Evolutionary conservation across 106 monocot genomes (phyloP).

Genomic region (Phalaenopsis aphrodite): DNA sequence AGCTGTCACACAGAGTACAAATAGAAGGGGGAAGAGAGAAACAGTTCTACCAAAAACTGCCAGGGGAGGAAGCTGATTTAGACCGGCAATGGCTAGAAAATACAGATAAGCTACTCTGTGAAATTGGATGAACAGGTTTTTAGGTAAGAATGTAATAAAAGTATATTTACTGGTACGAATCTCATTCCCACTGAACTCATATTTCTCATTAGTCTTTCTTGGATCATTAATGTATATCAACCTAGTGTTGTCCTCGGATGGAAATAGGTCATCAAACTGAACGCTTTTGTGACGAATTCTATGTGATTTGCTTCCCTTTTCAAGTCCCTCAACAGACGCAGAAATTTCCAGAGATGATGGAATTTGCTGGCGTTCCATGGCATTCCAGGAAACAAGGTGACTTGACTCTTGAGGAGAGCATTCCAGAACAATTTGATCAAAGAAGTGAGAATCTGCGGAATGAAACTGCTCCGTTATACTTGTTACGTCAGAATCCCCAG

Average conservation of each 20-base stretch:
- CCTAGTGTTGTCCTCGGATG: slow-evolving; percentile 47
- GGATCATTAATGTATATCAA: slow-evolving; percentile 87
- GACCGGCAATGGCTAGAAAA: slow-evolving; percentile 90
- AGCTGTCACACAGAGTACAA: slow-evolving; percentile 95
- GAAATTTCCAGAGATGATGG: slow-evolving; percentile 46
- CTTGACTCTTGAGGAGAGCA: slow-evolving; percentile 32
- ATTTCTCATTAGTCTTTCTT: slow-evolving; percentile 76
- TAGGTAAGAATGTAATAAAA: slow-evolving; percentile 85
- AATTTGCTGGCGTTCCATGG: slow-evolving; percentile 65
- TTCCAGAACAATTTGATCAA: slow-evolving; percentile 38
- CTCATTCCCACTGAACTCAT: slow-evolving; percentile 94
- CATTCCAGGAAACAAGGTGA: slow-evolving; percentile 28
- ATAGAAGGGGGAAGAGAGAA: slow-evolving; percentile 92
- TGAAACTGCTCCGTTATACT: slow-evolving; percentile 12
- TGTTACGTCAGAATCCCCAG: slow-evolving; percentile 10
- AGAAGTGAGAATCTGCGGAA: slow-evolving; percentile 26
- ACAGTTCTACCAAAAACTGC: slow-evolving; percentile 98
- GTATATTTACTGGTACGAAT: slow-evolving; percentile 97
- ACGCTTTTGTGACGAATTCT: slow-evolving; percentile 44
- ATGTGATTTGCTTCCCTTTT: slow-evolving; percentile 45
- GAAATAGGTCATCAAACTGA: slow-evolving; percentile 62
- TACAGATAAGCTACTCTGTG: slow-evolving; percentile 90
- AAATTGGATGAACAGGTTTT: slow-evolving; percentile 95
- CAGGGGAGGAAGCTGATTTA: slow-evolving; percentile 97
- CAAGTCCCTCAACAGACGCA: slow-evolving; percentile 16